phyloP scores from a whole-genome alignment of 2,329 filamentous ascomycete species.

The Corniculantispora saksenae region DNA sequence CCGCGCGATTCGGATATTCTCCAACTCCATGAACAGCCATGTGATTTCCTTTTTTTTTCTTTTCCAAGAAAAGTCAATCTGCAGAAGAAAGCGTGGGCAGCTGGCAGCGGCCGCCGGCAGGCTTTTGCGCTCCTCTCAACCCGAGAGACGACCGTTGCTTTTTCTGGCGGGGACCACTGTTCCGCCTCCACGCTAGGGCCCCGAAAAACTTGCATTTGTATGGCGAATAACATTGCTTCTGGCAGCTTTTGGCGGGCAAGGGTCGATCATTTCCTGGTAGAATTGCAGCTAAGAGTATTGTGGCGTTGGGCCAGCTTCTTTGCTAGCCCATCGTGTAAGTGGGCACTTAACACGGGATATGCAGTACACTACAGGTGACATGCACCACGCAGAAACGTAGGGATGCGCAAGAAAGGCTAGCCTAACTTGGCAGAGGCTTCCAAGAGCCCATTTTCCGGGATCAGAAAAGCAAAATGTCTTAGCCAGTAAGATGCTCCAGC shows the following conservation, averaged over 20 bases:
- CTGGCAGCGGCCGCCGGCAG: too few relatives aligned
- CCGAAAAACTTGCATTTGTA: not conserved
- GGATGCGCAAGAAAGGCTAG: not conserved
- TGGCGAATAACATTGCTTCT: not conserved
- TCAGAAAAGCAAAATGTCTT: constrained; percentile 16
- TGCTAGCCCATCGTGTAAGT: constrained; percentile 13
- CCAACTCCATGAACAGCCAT: not conserved
- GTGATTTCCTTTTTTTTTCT: not conserved
- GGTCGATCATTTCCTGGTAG: not conserved
- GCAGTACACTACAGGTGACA: not conserved
- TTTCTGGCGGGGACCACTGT: not conserved
- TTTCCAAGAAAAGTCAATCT: not conserved
- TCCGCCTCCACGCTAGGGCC: not conserved
- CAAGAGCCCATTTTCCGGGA: not conserved
- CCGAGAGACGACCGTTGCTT: not conserved
- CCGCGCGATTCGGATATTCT: not conserved
- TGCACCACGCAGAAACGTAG: not conserved
- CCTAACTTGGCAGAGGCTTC: not conserved
- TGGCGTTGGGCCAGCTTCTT: not conserved
- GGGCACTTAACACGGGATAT: not conserved
- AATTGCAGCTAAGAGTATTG: not conserved
- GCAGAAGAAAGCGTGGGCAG: not conserved
- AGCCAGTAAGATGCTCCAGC: constrained; percentile 8
- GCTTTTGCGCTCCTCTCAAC: not conserved
- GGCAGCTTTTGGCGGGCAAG: not conserved